These are phyloP conservation scores for Apiospora rasikravindrae DNA, from an alignment of 2,329 filamentous ascomycete genomes.

Conservation along the genomic window DNA sequence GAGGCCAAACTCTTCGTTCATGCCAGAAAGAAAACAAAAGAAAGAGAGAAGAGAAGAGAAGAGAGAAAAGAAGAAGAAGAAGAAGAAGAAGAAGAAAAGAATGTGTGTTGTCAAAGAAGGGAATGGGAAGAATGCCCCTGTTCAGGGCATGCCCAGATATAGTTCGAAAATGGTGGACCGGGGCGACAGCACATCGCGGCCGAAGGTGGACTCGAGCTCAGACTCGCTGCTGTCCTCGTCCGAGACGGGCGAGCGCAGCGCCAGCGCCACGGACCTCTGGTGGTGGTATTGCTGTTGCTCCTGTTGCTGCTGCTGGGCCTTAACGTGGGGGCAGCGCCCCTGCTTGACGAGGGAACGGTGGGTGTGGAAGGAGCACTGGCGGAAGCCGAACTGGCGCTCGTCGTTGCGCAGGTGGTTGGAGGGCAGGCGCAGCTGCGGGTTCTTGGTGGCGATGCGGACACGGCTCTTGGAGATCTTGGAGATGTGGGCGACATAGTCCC, in stretches of 20 bases:
- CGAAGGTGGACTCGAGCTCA: slow-evolving; percentile 18
- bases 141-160: slow-evolving; percentile 22
- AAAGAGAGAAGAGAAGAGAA: neutral
- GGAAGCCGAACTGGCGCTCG: slow-evolving; percentile 64
- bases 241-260: slow-evolving; percentile 16
- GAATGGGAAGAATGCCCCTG: neutral
- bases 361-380: slow-evolving; percentile 65
- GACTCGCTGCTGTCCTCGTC: slow-evolving; percentile 16
- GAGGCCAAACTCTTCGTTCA: neutral
- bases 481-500: slow-evolving; percentile 58
- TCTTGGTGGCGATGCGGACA: slow-evolving; percentile 61
- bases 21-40: neutral
- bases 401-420: slow-evolving; percentile 61
- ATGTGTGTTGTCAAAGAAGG: neutral
- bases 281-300: slow-evolving; percentile 30
- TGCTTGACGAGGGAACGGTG: slow-evolving; percentile 61
- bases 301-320: neutral
- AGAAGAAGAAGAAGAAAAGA: neutral
- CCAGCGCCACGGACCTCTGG: neutral
- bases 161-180: slow-evolving; percentile 24
- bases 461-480: slow-evolving; percentile 56
- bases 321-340: slow-evolving; percentile 51
- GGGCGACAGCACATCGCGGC: slow-evolving; percentile 14
- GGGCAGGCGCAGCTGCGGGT: slow-evolving; percentile 63
- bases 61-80: neutral